These are phyloP conservation scores for Phytopythium litorale DNA, from an alignment of 352 stramenopile genomes.

Conservation along the genomic window DNA sequence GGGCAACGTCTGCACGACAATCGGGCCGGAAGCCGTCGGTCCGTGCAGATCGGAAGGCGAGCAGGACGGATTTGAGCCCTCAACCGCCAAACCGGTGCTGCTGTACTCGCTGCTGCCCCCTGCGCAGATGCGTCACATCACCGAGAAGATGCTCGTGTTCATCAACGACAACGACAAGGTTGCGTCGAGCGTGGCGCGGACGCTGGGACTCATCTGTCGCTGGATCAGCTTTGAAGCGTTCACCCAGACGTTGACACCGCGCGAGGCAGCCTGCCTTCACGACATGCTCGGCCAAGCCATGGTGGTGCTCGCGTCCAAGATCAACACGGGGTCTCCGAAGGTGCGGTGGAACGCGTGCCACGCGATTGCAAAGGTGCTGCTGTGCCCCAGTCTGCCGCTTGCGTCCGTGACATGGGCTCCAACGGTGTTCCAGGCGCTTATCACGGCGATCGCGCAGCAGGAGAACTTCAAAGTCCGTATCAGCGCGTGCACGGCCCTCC, in stretches of 20 bases:
- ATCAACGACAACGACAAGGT: conserved; percentile 90
- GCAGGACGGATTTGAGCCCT: neutral
- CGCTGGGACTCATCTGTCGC: conserved; percentile 71
- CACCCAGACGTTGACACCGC: conserved; percentile 23
- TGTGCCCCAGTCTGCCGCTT: conserved; percentile 73
- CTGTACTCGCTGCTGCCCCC: conserved; percentile 68
- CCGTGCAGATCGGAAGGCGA: neutral
- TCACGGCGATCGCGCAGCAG: conserved; percentile 76
- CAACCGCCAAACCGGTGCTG: conserved; percentile 14
- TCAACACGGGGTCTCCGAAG: conserved; percentile 78
- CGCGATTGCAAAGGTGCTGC: conserved; percentile 82
- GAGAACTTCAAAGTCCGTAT: conserved; percentile 90
- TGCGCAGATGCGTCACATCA: conserved; percentile 57
- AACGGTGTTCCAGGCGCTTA: conserved; percentile 66
- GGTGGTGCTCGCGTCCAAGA: conserved; percentile 62
- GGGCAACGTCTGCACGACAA: conserved; percentile 82
- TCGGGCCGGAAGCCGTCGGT: conserved; percentile 48
- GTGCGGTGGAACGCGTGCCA: conserved; percentile 87
- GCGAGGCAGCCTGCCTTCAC: conserved; percentile 32
- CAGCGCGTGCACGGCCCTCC: conserved; percentile 71
- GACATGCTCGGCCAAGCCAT: conserved; percentile 69
- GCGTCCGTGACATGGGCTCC: conserved; percentile 76
- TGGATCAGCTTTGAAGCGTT: conserved; percentile 79
- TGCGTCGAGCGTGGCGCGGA: conserved; percentile 77
- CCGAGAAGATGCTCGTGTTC: conserved; percentile 82